These are phyloP conservation scores for Elaeis oleifera DNA, from an alignment of 202 grass and related monocot species.

Conservation along the genomic window DNA sequence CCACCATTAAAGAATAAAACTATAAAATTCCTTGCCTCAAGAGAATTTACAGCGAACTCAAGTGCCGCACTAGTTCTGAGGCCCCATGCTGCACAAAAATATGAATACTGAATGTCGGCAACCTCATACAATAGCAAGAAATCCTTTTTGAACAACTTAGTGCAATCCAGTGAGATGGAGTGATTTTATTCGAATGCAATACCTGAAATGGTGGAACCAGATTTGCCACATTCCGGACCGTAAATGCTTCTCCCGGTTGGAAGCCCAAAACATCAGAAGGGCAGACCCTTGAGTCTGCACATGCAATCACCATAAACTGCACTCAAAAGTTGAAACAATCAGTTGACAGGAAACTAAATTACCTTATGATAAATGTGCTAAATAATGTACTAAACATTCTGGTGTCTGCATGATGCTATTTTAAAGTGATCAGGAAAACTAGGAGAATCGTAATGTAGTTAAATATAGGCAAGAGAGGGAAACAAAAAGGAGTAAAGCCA, in stretches of 20 bases:
- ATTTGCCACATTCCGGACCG: conserved; percentile 88
- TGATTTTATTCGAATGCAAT: background rate
- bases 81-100: conserved; percentile 42
- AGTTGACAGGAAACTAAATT: conserved; percentile 18
- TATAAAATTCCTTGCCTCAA: conserved; percentile 31
- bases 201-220: conserved; percentile 83
- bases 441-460: too few species aligned
- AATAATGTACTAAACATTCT: too few species aligned
- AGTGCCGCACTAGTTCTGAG: conserved; percentile 87
- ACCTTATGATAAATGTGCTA: background rate
- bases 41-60: conserved; percentile 67
- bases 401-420: too few species aligned
- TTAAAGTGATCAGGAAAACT: too few species aligned
- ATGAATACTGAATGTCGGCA: too few species aligned
- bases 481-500: too few species aligned
- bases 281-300: conserved; percentile 88
- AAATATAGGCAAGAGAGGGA: too few species aligned
- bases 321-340: conserved; percentile 17
- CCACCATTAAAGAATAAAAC: background rate
- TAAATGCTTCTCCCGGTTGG: conserved; percentile 89
- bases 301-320: conserved; percentile 92
- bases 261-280: conserved; percentile 69
- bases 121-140: too few species aligned
- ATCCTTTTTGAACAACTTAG: too few species aligned
- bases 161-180: too few species aligned